phyloP scores from a whole-genome alignment of 2,329 filamentous ascomycete species.

The Emmonsiellopsis sp. region DNA sequence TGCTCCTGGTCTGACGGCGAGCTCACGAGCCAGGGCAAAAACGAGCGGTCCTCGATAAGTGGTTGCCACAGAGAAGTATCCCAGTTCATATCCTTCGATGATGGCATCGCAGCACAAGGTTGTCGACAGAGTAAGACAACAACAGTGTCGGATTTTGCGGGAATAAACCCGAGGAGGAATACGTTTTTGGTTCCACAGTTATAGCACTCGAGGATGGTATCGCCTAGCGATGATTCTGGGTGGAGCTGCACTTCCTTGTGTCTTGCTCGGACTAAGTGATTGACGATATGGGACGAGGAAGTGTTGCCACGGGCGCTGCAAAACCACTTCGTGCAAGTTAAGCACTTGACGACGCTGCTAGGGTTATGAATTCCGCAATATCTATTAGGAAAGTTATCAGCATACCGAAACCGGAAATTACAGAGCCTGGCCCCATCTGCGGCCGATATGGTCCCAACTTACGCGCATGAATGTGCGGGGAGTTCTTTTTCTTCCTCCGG shows the following conservation, averaged over 20 bases:
- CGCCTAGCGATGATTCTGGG: conserved; percentile 82
- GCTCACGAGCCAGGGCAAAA: conserved; percentile 85
- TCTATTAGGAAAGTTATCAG: conserved; percentile 36
- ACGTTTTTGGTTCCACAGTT: conserved; percentile 99
- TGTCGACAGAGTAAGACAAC: conserved; percentile 95
- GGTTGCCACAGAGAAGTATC: conserved; percentile 97
- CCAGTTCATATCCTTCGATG: conserved; percentile 99
- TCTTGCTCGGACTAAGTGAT: conserved; percentile 90
- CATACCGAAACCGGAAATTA: conserved; percentile 8
- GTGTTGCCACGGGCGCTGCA: conserved; percentile 96
- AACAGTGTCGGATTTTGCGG: conserved; percentile 95
- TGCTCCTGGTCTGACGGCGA: conserved; percentile 90
- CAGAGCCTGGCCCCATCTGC: background rate
- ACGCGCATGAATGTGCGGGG: conserved; percentile 92
- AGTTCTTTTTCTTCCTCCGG: conserved; percentile 81
- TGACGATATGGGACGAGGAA: conserved; percentile 95
- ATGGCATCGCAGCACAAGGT: conserved; percentile 87
- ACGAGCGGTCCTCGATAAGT: conserved; percentile 91
- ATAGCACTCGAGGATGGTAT: conserved; percentile 96
- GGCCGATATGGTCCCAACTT: conserved; percentile 36
- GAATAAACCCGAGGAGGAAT: conserved; percentile 94
- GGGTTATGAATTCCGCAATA: conserved; percentile 98
- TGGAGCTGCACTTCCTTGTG: conserved; percentile 99
- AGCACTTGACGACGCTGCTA: conserved; percentile 89
- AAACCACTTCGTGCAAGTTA: conserved; percentile 97